phyloP scores from a whole-genome alignment of 768 basidiomycete genomes.

The Collybia sordida region DNA sequence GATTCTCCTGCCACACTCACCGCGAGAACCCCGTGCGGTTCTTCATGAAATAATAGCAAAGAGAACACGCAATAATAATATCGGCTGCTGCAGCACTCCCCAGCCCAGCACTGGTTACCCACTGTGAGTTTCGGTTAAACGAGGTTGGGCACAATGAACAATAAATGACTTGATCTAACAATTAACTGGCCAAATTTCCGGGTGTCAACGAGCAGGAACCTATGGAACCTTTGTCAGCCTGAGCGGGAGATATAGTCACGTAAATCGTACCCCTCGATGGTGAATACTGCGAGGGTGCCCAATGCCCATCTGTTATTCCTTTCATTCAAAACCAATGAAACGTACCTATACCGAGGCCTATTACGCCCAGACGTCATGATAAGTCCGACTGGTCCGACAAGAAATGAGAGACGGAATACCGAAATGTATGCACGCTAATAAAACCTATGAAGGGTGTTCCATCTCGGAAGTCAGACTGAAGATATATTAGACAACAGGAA shows the following conservation, averaged over 20 bases:
- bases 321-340: neutral
- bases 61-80: conserved; percentile 44
- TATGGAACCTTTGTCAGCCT: conserved; percentile 13
- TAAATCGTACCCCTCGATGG: conserved; percentile 37
- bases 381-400: neutral
- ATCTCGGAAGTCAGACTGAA: neutral
- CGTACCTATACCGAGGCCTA: conserved; percentile 42
- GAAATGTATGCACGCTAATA: conserved; percentile 40
- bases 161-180: conserved; percentile 22
- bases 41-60: conserved; percentile 48
- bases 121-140: conserved; percentile 35
- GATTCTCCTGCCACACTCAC: conserved; percentile 20
- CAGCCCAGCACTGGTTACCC: conserved; percentile 49
- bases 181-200: conserved; percentile 33
- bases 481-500: neutral
- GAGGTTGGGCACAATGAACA: conserved; percentile 14
- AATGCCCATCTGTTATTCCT: too few species aligned
- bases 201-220: conserved; percentile 33
- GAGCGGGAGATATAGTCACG: neutral
- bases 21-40: conserved; percentile 45
- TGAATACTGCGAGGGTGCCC: conserved; percentile 47
- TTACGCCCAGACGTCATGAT: neutral
- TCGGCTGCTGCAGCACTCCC: conserved; percentile 50
- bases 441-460: conserved; percentile 22
- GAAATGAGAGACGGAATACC: conserved; percentile 26